Conservation (phyloP, 805 yeast genomes). For the Yarrowia deformans region DNA sequence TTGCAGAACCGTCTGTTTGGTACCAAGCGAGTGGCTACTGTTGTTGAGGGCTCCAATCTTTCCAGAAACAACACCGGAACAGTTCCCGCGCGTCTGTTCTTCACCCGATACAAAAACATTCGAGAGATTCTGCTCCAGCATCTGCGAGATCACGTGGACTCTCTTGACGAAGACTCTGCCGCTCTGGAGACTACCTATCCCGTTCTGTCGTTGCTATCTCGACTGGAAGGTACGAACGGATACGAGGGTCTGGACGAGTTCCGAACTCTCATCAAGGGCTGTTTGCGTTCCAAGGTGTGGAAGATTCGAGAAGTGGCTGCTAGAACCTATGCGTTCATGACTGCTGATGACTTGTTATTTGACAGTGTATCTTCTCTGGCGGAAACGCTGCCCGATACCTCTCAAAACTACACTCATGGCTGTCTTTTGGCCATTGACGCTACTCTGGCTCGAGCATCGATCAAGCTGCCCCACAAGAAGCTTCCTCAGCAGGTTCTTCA, state of each 20-base stretch:
- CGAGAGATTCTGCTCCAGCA: slow-evolving; percentile 55
- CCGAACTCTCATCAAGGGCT: slow-evolving; percentile 55
- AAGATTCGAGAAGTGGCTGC: slow-evolving; percentile 90
- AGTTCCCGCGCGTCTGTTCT: slow-evolving; percentile 70
- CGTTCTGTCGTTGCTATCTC: slow-evolving; percentile 71
- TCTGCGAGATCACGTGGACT: slow-evolving; percentile 45
- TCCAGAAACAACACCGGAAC: slow-evolving; percentile 44
- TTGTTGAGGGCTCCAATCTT: slow-evolving; percentile 29
- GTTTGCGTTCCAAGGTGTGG: slow-evolving; percentile 69
- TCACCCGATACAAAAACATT: slow-evolving; percentile 66
- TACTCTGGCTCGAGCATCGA: slow-evolving; percentile 44
- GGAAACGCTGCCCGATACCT: slow-evolving; percentile 40
- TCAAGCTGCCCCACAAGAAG: slow-evolving; percentile 17
- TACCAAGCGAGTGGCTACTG: slow-evolving; percentile 51
- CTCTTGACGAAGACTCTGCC: slow-evolving; percentile 41
- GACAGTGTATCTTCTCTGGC: slow-evolving; percentile 12
- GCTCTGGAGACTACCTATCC: slow-evolving; percentile 74
- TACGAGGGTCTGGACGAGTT: slow-evolving; percentile 63
- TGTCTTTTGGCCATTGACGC: slow-evolving; percentile 58
- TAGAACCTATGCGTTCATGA: slow-evolving; percentile 63
- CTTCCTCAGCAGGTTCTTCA: slow-evolving; percentile 11
- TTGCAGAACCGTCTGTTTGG: slow-evolving; percentile 84
- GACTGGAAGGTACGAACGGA: slow-evolving; percentile 68
- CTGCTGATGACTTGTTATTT: slow-evolving; percentile 48
- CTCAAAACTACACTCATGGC: slow-evolving; percentile 67